These are phyloP conservation scores for Toxoplasma gondii DNA, from an alignment of 169 alveolate genomes.

Conservation along the genomic window DNA sequence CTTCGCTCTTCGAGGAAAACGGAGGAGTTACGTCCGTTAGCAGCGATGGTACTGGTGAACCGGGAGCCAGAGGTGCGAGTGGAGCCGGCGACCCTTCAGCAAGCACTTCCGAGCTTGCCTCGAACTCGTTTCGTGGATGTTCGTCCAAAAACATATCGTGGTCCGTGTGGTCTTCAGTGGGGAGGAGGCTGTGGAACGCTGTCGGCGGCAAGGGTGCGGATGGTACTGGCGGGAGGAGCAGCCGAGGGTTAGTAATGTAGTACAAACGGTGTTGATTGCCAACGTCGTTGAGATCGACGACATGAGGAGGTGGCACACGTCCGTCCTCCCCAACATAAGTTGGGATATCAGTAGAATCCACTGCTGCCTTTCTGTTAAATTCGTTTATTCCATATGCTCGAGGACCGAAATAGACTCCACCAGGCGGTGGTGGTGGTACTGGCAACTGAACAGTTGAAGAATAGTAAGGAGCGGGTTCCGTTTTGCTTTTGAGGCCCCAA, in stretches of 20 bases:
- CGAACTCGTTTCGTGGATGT: background rate
- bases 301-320: background rate
- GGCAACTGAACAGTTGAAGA: conserved; percentile 12
- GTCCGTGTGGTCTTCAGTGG: background rate
- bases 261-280: conserved; percentile 14
- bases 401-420: conserved; percentile 26
- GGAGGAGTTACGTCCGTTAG: background rate
- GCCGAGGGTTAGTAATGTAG: background rate
- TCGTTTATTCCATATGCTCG: background rate
- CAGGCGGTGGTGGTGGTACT: background rate
- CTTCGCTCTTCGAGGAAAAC: background rate
- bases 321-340: background rate
- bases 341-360: background rate
- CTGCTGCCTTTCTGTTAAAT: background rate
- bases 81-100: background rate
- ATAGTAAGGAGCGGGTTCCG: conserved; percentile 2
- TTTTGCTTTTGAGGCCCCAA: conserved; percentile 22
- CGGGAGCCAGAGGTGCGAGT: background rate
- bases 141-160: background rate
- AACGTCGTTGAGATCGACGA: background rate
- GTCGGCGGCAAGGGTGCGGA: background rate
- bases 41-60: conserved; percentile 28
- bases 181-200: background rate
- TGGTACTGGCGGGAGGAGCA: background rate
- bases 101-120: background rate